Evolutionary conservation across 139 green algal species (phyloP).

Genomic region (Chlamydomonas sp.): DNA sequence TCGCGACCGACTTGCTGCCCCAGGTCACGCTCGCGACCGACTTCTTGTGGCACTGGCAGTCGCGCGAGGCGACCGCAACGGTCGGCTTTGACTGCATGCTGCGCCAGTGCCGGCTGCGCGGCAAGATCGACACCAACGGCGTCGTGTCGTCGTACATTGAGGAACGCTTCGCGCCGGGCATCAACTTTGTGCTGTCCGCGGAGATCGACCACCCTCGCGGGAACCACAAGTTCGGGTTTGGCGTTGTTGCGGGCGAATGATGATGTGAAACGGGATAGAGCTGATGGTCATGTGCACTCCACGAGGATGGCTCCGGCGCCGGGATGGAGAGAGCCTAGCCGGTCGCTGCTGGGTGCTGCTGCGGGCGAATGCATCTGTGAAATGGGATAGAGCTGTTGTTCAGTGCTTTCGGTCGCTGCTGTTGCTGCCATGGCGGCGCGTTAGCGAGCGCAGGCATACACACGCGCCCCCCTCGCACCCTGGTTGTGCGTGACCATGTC

Average conservation of each 20-base stretch:
- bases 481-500: no score
- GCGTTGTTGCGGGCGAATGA: constrained; percentile 38
- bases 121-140: constrained; percentile 65
- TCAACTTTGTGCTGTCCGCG: constrained; percentile 91
- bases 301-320: neutral
- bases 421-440: no score
- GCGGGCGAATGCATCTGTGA: no score
- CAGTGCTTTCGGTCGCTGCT: no score
- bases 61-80: constrained; percentile 74
- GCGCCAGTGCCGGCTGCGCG: constrained; percentile 57
- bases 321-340: no score
- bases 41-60: constrained; percentile 89
- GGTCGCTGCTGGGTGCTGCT: no score
- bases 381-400: no score
- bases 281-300: neutral
- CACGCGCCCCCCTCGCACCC: no score
- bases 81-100: constrained; percentile 98
- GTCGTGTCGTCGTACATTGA: constrained; percentile 81
- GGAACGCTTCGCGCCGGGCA: constrained; percentile 88
- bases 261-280: neutral
- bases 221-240: constrained; percentile 82
- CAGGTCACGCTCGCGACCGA: constrained; percentile 75
- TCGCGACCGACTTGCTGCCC: constrained; percentile 58
- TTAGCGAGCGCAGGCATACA: no score
- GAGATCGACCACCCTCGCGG: constrained; percentile 92